A percentile compares a stretch with the other conserved stretches of the same genome.
Evolutionary conservation across 2,329 filamentous ascomycete species (phyloP).

Genomic region (Fusarium abutilonis): DNA sequence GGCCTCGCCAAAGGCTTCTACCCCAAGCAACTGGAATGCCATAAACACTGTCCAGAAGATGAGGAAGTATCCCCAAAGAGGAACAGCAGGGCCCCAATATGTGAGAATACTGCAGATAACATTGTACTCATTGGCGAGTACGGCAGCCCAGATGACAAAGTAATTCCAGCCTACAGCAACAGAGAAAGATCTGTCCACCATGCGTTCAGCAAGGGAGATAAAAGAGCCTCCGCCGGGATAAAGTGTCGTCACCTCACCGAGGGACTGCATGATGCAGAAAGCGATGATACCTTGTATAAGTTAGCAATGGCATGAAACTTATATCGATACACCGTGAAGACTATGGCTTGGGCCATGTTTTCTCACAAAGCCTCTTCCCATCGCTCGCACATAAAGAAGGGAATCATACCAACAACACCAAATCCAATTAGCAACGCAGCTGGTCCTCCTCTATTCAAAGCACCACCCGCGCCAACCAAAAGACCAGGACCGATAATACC

Average conservation of each 20-base stretch:
- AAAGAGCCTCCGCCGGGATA: constrained; percentile 78
- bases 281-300: constrained; percentile 64
- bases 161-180: constrained; percentile 78
- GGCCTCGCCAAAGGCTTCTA: constrained; percentile 79
- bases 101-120: constrained; percentile 72
- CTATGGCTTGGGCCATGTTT: background rate
- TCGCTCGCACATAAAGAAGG: background rate
- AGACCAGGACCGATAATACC: constrained; percentile 75
- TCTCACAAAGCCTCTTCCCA: background rate
- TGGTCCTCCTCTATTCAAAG: constrained; percentile 74
- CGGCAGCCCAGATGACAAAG: constrained; percentile 72
- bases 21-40: constrained; percentile 74
- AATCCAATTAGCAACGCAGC: constrained; percentile 79
- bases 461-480: constrained; percentile 76
- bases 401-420: constrained; percentile 65
- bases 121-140: constrained; percentile 77
- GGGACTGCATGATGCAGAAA: constrained; percentile 73
- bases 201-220: constrained; percentile 74
- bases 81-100: constrained; percentile 71
- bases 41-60: constrained; percentile 80
- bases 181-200: constrained; percentile 75
- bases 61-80: constrained; percentile 74
- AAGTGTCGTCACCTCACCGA: constrained; percentile 78
- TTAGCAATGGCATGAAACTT: constrained; percentile 24
- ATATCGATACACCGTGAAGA: background rate